Evolutionary conservation across 2,329 filamentous ascomycete genomes (phyloP), one percentile per base, ranked within the genome.

Genomic region (Grosmannia clavigera): DNA sequence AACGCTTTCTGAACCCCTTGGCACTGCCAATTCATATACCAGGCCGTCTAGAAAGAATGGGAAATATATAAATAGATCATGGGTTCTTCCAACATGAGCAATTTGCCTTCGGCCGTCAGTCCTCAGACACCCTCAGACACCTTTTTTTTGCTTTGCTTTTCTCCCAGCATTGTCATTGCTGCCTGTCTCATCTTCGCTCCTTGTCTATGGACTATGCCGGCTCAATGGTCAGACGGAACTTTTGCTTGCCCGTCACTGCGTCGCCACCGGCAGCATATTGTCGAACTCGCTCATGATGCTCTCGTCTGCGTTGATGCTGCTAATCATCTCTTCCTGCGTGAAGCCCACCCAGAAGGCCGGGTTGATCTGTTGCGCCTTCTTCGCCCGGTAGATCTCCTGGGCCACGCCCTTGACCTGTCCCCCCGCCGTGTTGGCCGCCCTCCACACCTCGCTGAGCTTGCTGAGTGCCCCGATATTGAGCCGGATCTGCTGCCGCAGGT

Each of bases 401-500:
- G 90, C 88, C 22, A 94, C 88, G 10, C 82, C 83, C 65, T 85
- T 85, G 19, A 95, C 86, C 70, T 94, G 88, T 4, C 79, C 80
- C 62, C 87, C 80, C 2, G 89, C 88, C 14, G 80, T 81, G 53
- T 77, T 78, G 1, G 89, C 88, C 40, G 90, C 84, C 43, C 81
- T 81, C 89, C 89, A 94, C 3, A 88, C 84, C 19, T 76, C 74
- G 50, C 82, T 83, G 9, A 92, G 76, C 48, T 83, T 79, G 66
- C 86, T 85, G 50, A 94, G 78, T 0, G 87, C 86, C 19, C 87
- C 88, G 61, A 88, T 90, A 63, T 90, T 91, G 16, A 95, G 80
- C 0, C 86, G 82, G 58, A 95, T 87, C 66, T 83, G 85, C 72
- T 90, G 88, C 64, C 85, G 86, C 65, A 87, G 78, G 66, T 82